These are phyloP conservation scores for Tuber magnatum DNA, from an alignment of 495 filamentous ascomycete genomes.

Conservation along the genomic window DNA sequence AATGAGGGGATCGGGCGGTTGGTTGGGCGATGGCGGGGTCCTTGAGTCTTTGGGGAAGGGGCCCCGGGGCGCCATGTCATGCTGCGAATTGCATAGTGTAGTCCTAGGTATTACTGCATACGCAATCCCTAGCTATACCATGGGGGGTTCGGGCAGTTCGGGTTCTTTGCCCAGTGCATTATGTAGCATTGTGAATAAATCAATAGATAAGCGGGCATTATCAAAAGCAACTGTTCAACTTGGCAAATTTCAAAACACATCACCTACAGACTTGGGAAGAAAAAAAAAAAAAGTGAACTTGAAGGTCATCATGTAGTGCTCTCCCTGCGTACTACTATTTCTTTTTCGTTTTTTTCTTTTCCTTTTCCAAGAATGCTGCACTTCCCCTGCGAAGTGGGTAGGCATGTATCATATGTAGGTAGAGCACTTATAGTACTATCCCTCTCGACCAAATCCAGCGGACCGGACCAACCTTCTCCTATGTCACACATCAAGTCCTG, in stretches of 20 bases:
- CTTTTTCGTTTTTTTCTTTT: slow-evolving; percentile 7
- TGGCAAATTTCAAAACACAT: background rate
- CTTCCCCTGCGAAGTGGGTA: background rate
- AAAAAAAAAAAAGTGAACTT: background rate
- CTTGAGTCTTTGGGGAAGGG: no score
- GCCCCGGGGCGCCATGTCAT: background rate
- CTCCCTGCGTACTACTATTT: slow-evolving; percentile 7
- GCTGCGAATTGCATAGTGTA: background rate
- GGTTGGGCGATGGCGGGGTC: no score
- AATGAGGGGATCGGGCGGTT: no score
- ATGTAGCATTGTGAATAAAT: background rate
- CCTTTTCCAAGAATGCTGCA: background rate
- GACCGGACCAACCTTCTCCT: no score
- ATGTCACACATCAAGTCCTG: no score
- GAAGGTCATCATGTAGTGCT: slow-evolving; percentile 16
- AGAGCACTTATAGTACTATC: background rate
- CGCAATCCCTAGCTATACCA: background rate
- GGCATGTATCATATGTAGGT: no score
- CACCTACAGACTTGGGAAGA: background rate
- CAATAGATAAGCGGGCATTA: background rate
- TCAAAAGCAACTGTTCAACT: background rate
- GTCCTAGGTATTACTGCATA: background rate
- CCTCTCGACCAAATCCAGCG: no score
- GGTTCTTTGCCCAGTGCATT: background rate
- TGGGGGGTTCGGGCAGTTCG: background rate